Conservation (phyloP, 306 rosid genomes). For the Lablab purpureus region DNA sequence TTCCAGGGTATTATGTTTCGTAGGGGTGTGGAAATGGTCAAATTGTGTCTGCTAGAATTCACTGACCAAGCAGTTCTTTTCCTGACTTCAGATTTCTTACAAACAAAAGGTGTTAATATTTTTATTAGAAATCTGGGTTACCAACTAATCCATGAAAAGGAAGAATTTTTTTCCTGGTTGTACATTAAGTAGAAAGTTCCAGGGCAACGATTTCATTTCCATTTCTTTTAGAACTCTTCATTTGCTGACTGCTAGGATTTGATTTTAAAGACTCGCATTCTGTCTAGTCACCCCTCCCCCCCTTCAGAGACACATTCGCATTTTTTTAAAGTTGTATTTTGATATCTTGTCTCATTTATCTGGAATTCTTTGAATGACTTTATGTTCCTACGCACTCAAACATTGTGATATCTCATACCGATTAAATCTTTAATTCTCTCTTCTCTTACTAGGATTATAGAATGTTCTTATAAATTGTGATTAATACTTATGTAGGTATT, state of each 20-base stretch:
- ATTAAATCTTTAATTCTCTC: too few relatives aligned
- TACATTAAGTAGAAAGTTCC: background rate
- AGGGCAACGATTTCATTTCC: background rate
- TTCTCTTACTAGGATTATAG: too few relatives aligned
- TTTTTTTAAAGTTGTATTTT: background rate
- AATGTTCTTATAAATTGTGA: too few relatives aligned
- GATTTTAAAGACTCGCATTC: background rate
- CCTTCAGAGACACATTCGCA: background rate
- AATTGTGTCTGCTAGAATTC: background rate
- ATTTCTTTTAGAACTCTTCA: slow-evolving; percentile 25
- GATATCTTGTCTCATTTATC: background rate
- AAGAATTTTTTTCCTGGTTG: background rate
- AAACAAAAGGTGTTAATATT: slow-evolving; percentile 7
- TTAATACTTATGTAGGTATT: too few relatives aligned
- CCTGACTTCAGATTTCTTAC: background rate
- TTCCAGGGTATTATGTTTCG: background rate
- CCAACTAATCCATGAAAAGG: slow-evolving; percentile 13
- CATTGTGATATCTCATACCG: too few relatives aligned
- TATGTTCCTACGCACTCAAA: too few relatives aligned
- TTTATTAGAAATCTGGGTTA: slow-evolving; percentile 29
- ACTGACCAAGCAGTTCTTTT: background rate
- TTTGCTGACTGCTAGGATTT: slow-evolving; percentile 19
- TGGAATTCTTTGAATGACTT: background rate
- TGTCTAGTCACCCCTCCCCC: background rate
- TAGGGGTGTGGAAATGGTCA: background rate